These are phyloP conservation scores for Bolboschoenus planiculmis DNA, from an alignment of 176 grass and related monocot genomes.

Conservation along the genomic window DNA sequence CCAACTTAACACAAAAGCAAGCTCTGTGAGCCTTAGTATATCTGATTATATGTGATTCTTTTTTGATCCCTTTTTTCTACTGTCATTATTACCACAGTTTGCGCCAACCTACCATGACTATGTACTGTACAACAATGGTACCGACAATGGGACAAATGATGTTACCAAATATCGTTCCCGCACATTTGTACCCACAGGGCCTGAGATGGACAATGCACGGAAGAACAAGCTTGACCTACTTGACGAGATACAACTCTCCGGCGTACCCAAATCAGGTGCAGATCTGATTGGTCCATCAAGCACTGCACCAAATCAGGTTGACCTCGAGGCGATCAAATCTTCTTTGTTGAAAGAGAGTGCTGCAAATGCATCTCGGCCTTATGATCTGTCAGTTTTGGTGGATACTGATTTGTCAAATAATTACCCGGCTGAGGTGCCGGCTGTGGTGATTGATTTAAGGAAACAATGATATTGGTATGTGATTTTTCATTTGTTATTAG, in stretches of 20 bases:
- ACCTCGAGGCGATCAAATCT: slow-evolving; percentile 76
- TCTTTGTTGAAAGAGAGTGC: slow-evolving; percentile 67
- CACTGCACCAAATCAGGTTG: slow-evolving; percentile 16
- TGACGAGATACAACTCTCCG: slow-evolving; percentile 28
- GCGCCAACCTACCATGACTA: slow-evolving; percentile 93
- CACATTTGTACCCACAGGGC: slow-evolving; percentile 47
- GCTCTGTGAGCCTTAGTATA: background rate
- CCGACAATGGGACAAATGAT: slow-evolving; percentile 42
- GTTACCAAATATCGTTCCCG: slow-evolving; percentile 60
- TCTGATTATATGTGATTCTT: background rate
- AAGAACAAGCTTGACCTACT: slow-evolving; percentile 33
- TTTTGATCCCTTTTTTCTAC: background rate
- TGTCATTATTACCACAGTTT: slow-evolving; percentile 38
- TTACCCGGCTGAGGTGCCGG: slow-evolving; percentile 44
- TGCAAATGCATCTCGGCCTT: slow-evolving; percentile 48
- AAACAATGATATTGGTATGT: slow-evolving; percentile 60
- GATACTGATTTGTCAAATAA: slow-evolving; percentile 41
- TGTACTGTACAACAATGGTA: slow-evolving; percentile 66
- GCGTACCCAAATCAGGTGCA: slow-evolving; percentile 17
- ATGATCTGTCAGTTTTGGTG: slow-evolving; percentile 49
- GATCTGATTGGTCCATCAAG: background rate
- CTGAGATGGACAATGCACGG: slow-evolving; percentile 52
- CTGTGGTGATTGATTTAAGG: slow-evolving; percentile 33
- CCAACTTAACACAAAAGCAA: background rate
- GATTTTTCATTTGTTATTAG: slow-evolving; percentile 14